phyloP scores from a whole-genome alignment of 176 grass and related monocot genomes.

The Aegilops speltoides region DNA sequence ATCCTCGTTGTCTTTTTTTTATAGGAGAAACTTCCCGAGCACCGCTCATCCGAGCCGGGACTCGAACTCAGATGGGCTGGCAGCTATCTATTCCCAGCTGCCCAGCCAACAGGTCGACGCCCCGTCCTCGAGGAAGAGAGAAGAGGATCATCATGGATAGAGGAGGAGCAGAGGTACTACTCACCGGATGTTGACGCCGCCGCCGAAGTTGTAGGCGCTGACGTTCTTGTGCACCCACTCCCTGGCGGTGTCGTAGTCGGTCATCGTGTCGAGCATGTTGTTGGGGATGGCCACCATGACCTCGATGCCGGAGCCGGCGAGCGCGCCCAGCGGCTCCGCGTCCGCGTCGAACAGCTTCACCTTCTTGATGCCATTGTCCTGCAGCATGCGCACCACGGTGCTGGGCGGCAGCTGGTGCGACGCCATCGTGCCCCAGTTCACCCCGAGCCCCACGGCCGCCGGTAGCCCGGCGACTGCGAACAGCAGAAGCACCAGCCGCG shows the following conservation, averaged over 20 bases:
- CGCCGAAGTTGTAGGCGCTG: slow-evolving; percentile 62
- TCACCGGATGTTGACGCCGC: slow-evolving; percentile 71
- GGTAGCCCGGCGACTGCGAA: background rate
- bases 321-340: slow-evolving; percentile 37
- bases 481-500: background rate
- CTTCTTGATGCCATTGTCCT: slow-evolving; percentile 65
- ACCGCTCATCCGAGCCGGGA: too few species aligned
- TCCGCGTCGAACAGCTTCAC: slow-evolving; percentile 77
- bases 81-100: too few species aligned
- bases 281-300: slow-evolving; percentile 72
- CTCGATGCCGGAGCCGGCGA: slow-evolving; percentile 62
- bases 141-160: background rate
- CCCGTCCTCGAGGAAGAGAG: too few species aligned
- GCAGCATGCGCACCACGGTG: slow-evolving; percentile 52
- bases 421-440: slow-evolving; percentile 88
- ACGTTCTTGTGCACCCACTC: slow-evolving; percentile 69
- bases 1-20: too few species aligned
- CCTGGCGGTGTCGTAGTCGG: slow-evolving; percentile 55
- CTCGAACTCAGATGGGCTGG: too few species aligned
- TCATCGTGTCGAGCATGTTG: slow-evolving; percentile 57
- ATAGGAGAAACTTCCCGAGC: too few species aligned
- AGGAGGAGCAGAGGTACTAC: too few species aligned
- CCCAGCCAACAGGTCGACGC: too few species aligned
- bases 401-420: slow-evolving; percentile 58
- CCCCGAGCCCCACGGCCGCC: slow-evolving; percentile 39